Percentiles rank a stretch among this genome's conserved stretches.
Conservation (phyloP, 202 grass and related monocot species). For the Eragrostis tef region DNA sequence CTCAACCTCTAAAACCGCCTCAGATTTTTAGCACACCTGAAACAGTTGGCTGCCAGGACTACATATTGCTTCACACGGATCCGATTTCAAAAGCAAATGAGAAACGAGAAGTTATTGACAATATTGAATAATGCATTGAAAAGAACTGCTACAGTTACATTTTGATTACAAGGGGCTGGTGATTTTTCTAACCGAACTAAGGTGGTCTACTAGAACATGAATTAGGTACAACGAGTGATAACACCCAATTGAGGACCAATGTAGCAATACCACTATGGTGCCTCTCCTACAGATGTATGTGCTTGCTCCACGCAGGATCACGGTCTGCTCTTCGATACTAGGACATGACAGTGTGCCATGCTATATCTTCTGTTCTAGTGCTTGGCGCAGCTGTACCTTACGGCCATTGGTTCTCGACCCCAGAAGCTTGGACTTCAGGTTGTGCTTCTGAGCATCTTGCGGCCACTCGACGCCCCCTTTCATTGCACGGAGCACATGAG, state of each 20-base stretch:
- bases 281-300: neutral
- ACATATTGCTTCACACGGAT: neutral
- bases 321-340: neutral
- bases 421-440: conserved; percentile 66
- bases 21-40: neutral
- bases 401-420: conserved; percentile 63
- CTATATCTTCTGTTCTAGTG: conserved; percentile 77
- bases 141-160: conserved; percentile 37
- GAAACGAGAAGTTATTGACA: neutral
- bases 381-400: conserved; percentile 79
- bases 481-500: conserved; percentile 46
- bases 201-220: conserved; percentile 39
- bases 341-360: neutral
- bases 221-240: conserved; percentile 44
- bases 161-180: conserved; percentile 50
- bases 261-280: neutral
- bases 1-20: neutral
- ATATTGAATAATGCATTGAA: conserved; percentile 16
- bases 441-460: conserved; percentile 58
- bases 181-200: conserved; percentile 32
- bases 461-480: conserved; percentile 66
- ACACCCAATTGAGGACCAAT: conserved; percentile 9
- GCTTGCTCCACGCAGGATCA: conserved; percentile 14
- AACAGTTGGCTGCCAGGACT: neutral
- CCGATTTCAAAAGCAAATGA: neutral